Evolutionary conservation across 176 grass and related monocot genomes (phyloP).

Genomic region (Paspalum notatum): DNA sequence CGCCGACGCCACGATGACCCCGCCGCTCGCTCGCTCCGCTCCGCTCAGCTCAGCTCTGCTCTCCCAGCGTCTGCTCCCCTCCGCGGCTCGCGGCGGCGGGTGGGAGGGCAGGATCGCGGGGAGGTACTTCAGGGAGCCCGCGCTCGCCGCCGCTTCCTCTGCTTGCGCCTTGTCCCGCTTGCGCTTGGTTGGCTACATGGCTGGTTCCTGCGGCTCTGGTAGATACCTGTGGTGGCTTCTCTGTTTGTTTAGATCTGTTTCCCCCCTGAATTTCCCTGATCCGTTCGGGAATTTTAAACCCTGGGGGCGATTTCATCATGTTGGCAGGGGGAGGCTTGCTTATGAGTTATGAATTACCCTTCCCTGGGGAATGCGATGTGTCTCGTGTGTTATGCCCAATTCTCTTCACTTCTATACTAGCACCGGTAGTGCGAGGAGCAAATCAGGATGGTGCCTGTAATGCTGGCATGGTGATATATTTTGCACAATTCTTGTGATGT

Average conservation of each 20-base stretch:
- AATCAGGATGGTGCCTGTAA: slow-evolving; percentile 19
- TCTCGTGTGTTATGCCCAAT: neutral
- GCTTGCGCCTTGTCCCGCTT: neutral
- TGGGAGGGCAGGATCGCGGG: neutral
- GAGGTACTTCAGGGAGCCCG: neutral
- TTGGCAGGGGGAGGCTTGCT: neutral
- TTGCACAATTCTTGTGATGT: neutral
- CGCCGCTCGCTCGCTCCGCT: neutral
- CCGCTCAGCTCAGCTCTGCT: neutral
- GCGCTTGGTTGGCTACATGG: neutral
- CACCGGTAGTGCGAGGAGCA: neutral
- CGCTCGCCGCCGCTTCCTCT: neutral
- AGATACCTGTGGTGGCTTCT: neutral
- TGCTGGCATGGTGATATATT: neutral
- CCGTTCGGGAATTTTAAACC: slow-evolving; percentile 29
- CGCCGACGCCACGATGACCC: neutral
- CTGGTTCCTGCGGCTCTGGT: neutral
- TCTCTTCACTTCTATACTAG: slow-evolving; percentile 1
- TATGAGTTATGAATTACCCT: slow-evolving; percentile 5
- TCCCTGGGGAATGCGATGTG: neutral
- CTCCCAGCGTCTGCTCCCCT: neutral
- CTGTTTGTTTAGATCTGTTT: slow-evolving; percentile 33
- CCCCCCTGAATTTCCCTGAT: neutral
- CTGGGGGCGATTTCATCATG: neutral
- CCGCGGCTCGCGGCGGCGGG: neutral